These are phyloP conservation scores for Olyra latifolia DNA, from an alignment of 176 grass and related monocot species.

Conservation along the genomic window DNA sequence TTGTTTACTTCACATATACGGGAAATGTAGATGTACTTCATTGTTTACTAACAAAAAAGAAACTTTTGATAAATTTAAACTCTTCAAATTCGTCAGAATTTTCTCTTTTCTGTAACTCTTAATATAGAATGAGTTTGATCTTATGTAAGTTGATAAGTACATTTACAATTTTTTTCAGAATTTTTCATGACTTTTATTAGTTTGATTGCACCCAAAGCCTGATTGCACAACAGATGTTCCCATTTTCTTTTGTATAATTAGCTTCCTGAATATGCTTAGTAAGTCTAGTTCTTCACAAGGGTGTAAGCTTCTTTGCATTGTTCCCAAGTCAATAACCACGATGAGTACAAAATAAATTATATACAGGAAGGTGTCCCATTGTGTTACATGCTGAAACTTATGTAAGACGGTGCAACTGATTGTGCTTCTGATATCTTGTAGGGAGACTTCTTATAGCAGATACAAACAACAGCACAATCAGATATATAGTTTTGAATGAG, in stretches of 20 bases:
- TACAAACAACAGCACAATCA: slow-evolving; percentile 93
- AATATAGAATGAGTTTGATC: no score
- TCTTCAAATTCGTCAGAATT: no score
- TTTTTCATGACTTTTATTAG: no score
- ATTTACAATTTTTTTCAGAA: no score
- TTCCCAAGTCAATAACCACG: neutral
- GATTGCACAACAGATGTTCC: no score
- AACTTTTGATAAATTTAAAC: no score
- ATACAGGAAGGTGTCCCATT: neutral
- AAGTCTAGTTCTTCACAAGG: neutral
- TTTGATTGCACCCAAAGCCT: no score
- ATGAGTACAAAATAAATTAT: neutral
- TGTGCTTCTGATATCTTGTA: slow-evolving; percentile 56
- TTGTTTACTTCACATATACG: no score
- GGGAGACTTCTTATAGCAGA: slow-evolving; percentile 90
- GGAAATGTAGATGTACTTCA: no score
- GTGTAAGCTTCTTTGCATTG: neutral
- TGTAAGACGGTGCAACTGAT: neutral
- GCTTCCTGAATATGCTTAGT: neutral
- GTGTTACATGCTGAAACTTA: slow-evolving; percentile 11
- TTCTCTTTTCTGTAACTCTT: no score
- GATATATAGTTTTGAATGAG: slow-evolving; percentile 73
- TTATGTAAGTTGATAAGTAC: no score
- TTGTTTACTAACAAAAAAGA: no score
- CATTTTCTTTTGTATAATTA: neutral